Base-by-base conservation (phyloP, 805 yeast genomes). In the Ogataea paraovalis region DNA sequence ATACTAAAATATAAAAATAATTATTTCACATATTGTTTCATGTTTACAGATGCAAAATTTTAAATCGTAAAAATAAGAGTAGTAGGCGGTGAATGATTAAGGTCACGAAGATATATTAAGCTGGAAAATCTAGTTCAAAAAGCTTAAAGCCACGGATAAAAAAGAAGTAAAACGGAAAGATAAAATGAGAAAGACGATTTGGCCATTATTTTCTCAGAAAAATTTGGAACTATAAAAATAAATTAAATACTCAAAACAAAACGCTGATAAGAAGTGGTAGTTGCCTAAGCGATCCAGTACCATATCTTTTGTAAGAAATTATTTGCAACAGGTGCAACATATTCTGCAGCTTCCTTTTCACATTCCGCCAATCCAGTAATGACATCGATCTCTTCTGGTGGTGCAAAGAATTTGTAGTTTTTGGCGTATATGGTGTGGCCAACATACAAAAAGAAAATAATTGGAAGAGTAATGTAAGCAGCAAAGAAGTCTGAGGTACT, bases 381-480 rank as follows among this genome's bases (percentile, higher is more conserved):
- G 20, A 79, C 74, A 59, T 82, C 87, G 48, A 83, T 70, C 46
- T 79, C 76, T 30, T 74, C 78, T 6, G 75, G 62, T 23, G 83
- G 79, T 22, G 65, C 65, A 46, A 71, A 62, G 75, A 78, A 78
- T 42, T 59, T 60, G 65, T 71, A 66, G 36, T 70, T 68, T 39
- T 61, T 68, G 37, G 69, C 66, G 58, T 69, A 76, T 7, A 69
- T 5, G 57, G 77, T 78, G 65, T 82, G 86, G 7, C 80, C 85
- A 32, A 74, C 50, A 64, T 78, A 82, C 42, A 82, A 68, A 2
- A 64, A 65, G 3, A 74, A 48, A 54, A 77, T 72, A 49, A 75
- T 68, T 27, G 82, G 84, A 47, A 83, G 62, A 0, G 86, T 81
- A 49, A 83, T 71, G 64, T 83, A 83, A 12, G 87, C 83, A 36